Evolutionary conservation across 2,329 filamentous ascomycete genomes (phyloP), one percentile per base, ranked within the genome.

Genomic region (Alternaria brassicae): DNA sequence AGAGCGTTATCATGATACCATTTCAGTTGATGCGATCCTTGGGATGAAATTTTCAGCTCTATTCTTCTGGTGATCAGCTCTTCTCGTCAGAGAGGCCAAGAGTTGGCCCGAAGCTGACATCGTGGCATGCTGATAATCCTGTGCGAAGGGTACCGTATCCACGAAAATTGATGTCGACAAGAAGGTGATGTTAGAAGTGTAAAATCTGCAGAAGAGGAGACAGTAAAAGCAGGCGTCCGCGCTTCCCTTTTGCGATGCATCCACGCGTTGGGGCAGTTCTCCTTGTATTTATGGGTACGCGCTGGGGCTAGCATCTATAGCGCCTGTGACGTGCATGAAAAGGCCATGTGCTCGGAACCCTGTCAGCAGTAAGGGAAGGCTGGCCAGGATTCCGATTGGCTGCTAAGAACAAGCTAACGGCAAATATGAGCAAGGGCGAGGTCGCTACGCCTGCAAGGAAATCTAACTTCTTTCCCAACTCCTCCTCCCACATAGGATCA

Each of bases 281-380:
- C 41, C 49, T 45, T 42, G 55, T 56, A 58, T 42, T 28, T 49
- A 55, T 49, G 44, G 32, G 13, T 50, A 61, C 41, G 40, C 53
- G 61, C 53, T 42, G 61, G 56, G 49, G 44, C 62, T 58, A 61
- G 53, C 30, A 34, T 44, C 48, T 61, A 51, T 49, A 58, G 55
- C 48, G 49, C 44, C 30, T 61, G 63, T 61, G 61, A 62, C 56
- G 56, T 66, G 63, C 63, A 66, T 64, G 28, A 37, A 53, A 54
- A 48, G 42, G 57, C 56, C 30, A 37, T 49, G 45, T 42, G 49
- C 28, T 52, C 30, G n/a, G 27, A 45, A 8, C 37, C 53, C 23
- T 39, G 17, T 17, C 13, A 21, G n/a, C 32, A 21, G 32, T 45
- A 34, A 59, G 19, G 12, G 12, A 40, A 12, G 19, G 10, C 37